These are phyloP conservation scores for Myochromella boudieri DNA, from an alignment of 768 basidiomycete genomes.

Conservation along the genomic window DNA sequence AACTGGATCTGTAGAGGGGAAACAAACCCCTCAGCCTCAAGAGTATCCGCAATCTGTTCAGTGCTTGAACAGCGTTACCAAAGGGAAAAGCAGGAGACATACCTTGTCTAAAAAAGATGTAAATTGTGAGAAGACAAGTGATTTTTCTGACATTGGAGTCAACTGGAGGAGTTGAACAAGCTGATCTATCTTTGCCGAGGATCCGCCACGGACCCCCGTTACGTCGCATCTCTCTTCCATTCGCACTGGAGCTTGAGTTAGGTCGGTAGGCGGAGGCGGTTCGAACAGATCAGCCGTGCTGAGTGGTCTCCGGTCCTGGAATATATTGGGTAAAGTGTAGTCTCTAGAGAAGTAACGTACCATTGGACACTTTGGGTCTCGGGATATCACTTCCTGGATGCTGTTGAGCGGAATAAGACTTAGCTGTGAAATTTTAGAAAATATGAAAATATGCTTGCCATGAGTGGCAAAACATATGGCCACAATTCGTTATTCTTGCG, in stretches of 20 bases:
- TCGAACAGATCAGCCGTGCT: slow-evolving; percentile 56
- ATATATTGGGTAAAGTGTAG: not conserved
- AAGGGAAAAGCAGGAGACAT: slow-evolving; percentile 1
- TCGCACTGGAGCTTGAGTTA: slow-evolving; percentile 57
- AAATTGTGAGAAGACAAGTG: slow-evolving; percentile 88
- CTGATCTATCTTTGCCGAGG: slow-evolving; percentile 87
- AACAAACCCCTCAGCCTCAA: slow-evolving; percentile 64
- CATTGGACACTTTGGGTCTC: slow-evolving; percentile 83
- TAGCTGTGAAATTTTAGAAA: not conserved
- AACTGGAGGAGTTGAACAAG: slow-evolving; percentile 70
- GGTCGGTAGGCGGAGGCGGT: slow-evolving; percentile 63
- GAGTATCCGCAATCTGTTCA: slow-evolving; percentile 61
- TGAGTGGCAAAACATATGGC: slow-evolving; percentile 68
- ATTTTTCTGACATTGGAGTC: slow-evolving; percentile 71
- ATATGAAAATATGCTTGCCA: slow-evolving; percentile 45
- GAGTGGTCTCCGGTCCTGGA: slow-evolving; percentile 70
- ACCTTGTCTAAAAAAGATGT: slow-evolving; percentile 85
- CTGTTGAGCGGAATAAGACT: slow-evolving; percentile 29
- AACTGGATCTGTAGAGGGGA: not conserved
- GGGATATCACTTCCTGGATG: slow-evolving; percentile 66
- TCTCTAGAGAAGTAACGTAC: slow-evolving; percentile 31
- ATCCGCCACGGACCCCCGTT: slow-evolving; percentile 42
- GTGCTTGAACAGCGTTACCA: not conserved
- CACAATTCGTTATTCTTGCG: slow-evolving; percentile 71
- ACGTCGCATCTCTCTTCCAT: slow-evolving; percentile 40